Evolutionary conservation across 805 yeast species (phyloP).

Genomic region (Blastobotrys robertii): DNA sequence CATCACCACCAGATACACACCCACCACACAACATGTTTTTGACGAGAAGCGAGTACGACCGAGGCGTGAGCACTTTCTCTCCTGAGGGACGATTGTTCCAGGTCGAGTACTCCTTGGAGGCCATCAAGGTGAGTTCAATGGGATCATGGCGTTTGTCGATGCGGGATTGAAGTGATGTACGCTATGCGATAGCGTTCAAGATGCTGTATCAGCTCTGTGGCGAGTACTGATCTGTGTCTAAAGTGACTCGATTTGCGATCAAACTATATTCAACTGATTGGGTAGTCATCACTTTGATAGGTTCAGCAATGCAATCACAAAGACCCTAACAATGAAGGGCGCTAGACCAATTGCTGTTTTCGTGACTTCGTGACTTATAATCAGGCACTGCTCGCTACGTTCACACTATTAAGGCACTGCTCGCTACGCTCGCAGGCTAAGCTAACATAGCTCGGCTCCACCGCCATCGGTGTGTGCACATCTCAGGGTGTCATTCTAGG

Average conservation of each 20-base stretch:
- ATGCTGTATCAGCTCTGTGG: neutral
- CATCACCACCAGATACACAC: too few species aligned
- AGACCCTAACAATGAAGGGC: too few species aligned
- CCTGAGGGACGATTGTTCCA: slow-evolving; percentile 98
- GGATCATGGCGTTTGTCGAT: neutral
- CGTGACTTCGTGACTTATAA: too few species aligned
- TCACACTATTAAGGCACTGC: neutral
- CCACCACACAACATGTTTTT: slow-evolving; percentile 56
- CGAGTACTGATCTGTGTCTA: neutral
- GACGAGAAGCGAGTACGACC: slow-evolving; percentile 98
- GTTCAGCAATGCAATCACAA: too few species aligned
- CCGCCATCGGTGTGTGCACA: slow-evolving; percentile 95
- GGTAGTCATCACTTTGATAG: too few species aligned
- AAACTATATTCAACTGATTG: too few species aligned
- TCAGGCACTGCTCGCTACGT: neutral
- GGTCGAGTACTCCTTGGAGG: slow-evolving; percentile 95
- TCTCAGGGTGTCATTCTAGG: slow-evolving; percentile 93
- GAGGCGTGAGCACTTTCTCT: slow-evolving; percentile 97
- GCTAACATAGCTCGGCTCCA: slow-evolving; percentile 57
- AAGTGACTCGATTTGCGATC: too few species aligned
- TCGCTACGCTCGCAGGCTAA: neutral
- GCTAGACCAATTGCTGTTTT: too few species aligned
- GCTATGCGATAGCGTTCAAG: neutral
- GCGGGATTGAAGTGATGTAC: neutral
- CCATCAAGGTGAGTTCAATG: slow-evolving; percentile 57